Evolutionary conservation across 768 basidiomycete genomes (phyloP).

Genomic region (Russula emetica): DNA sequence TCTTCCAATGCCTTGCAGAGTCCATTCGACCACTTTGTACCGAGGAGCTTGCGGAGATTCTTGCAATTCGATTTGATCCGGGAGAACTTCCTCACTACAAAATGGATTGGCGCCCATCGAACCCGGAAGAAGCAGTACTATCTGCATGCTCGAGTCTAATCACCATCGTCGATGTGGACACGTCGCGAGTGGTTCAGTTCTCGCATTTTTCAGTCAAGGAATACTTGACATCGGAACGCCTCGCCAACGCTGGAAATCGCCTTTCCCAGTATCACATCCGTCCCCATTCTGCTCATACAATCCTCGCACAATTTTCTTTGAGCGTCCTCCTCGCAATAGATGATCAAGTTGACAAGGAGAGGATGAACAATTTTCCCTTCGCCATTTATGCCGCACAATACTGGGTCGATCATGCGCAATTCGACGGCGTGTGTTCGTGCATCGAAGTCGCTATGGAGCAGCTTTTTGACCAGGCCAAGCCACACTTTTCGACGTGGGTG

Average conservation of each 20-base stretch:
- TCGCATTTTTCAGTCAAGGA: not conserved
- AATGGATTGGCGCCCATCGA: not conserved
- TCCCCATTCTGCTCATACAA: not conserved
- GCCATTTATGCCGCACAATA: not conserved
- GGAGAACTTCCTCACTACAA: not conserved
- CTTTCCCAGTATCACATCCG: conserved; percentile 2
- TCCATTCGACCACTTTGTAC: not conserved
- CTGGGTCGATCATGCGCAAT: not conserved
- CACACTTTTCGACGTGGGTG: not conserved
- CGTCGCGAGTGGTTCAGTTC: not conserved
- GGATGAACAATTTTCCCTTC: not conserved
- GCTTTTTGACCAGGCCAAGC: not conserved
- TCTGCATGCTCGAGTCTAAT: not conserved
- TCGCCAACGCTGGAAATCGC: not conserved
- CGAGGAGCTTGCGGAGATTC: not conserved
- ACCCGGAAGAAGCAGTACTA: not conserved
- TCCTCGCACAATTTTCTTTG: not conserved
- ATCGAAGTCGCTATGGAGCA: not conserved
- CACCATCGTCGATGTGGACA: not conserved
- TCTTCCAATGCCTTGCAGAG: not conserved
- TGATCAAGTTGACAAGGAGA: not conserved
- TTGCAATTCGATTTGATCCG: not conserved
- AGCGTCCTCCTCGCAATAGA: not conserved
- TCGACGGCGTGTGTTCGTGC: not conserved
- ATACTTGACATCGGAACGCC: not conserved